phyloP scores from a whole-genome alignment of 116 monocot genomes.

The Iris pallida region DNA sequence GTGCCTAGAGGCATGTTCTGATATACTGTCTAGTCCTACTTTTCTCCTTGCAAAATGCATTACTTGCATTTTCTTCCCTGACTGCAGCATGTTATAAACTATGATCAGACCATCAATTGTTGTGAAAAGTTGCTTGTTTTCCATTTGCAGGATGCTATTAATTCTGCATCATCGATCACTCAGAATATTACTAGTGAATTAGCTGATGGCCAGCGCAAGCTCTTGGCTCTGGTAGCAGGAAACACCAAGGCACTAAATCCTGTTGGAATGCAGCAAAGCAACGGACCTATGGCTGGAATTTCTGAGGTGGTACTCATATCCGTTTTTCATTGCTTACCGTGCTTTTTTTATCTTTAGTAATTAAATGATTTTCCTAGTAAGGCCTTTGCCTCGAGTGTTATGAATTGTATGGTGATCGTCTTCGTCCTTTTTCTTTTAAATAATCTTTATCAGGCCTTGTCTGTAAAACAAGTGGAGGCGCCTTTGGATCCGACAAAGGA shows the following conservation, averaged over 20 bases:
- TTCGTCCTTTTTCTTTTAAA: not conserved
- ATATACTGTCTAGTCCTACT: not conserved
- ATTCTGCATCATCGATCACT: conserved; percentile 68
- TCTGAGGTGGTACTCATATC: conserved; percentile 41
- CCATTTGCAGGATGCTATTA: conserved; percentile 60
- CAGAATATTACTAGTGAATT: conserved; percentile 61
- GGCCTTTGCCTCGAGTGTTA: not conserved
- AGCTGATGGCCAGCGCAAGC: conserved; percentile 57
- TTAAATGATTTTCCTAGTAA: not conserved
- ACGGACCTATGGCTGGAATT: conserved; percentile 43
- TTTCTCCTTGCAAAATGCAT: not conserved
- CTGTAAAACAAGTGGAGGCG: conserved; percentile 46
- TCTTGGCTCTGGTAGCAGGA: conserved; percentile 49
- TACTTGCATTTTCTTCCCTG: not conserved
- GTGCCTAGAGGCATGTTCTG: not conserved
- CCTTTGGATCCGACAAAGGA: conserved; percentile 72
- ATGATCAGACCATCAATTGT: not conserved
- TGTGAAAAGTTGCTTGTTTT: not conserved
- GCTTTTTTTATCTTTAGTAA: not conserved
- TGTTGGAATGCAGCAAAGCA: conserved; percentile 42
- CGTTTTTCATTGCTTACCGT: not conserved
- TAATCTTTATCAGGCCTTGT: conserved; percentile 1
- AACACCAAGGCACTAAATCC: conserved; percentile 46
- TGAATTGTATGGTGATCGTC: not conserved
- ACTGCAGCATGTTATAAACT: not conserved